Evolutionary conservation across 768 basidiomycete genomes (phyloP), one percentile per base, ranked within the genome.

Genomic region (Rhizopogon rudus): DNA sequence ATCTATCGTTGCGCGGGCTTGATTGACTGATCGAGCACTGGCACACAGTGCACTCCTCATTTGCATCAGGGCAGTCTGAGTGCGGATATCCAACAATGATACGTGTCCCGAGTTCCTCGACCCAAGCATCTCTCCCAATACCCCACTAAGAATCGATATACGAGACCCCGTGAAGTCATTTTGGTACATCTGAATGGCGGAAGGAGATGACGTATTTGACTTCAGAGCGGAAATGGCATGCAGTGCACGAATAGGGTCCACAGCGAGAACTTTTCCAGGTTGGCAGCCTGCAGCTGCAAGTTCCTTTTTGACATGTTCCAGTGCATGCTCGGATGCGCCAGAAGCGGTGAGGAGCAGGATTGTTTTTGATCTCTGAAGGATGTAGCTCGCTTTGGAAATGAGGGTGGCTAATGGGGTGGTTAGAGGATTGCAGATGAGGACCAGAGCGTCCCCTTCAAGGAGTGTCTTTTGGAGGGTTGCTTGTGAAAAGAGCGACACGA

Each of bases 131-230:
- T 57, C 60, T 22, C 65, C 49, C 39, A 88, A 66, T 2, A 75
- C 62, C 4, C 69, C 55, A 3, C 76, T 74, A 35, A 88, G 58
- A 22, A 71, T 63, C 7, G 84, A 78, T 28, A 90, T 66, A n/a
- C 76, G 73, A 17, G 88, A 91, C 6, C 73, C 78, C 22, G 80
- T 63, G 55, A 80, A 83, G 8, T 82, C 77, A 57, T 82, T 77
- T 62, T 88, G 86, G 67, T 83, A 91, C 55, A 71, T 74, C 57
- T 88, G 83, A 13, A 91, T 75, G 33, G 80, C 76, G 3, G 73
- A 60, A 13, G 80, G 58, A 1, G 81, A 81, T 4, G 67, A 68
- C 1, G 79, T 73, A 42, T 80, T 69, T 8, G 73, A 60, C 57
- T 73, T 77, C 35, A 91, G 69, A 25, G 72, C 60, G 33, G 69